Evolutionary conservation across 371 early-diverging fungal species (phyloP).

Genomic region (Lichtheimia hyalospora): DNA sequence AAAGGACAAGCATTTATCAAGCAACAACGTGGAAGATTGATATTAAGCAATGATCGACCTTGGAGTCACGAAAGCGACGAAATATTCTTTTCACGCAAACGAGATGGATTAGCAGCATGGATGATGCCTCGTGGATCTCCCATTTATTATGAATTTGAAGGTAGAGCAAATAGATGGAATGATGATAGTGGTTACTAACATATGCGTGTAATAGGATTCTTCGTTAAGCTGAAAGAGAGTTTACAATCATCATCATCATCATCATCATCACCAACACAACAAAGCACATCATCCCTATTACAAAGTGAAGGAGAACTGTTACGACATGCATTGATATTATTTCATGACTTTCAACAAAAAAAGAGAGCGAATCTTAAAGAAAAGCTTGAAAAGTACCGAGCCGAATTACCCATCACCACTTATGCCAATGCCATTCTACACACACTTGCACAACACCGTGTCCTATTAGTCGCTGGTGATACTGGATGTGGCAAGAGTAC

Average conservation of each 20-base stretch:
- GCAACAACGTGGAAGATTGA: slow-evolving; percentile 5
- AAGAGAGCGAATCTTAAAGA: slow-evolving; percentile 36
- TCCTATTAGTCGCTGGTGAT: slow-evolving; percentile 71
- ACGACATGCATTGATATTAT: slow-evolving; percentile 54
- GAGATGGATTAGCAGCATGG: slow-evolving; percentile 41
- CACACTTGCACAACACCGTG: slow-evolving; percentile 53
- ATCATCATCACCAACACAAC: not conserved
- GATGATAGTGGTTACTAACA: too few species aligned
- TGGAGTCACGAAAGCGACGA: slow-evolving; percentile 47
- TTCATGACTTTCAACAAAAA: slow-evolving; percentile 57
- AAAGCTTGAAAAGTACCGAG: slow-evolving; percentile 57
- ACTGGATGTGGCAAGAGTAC: slow-evolving; percentile 86
- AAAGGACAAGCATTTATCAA: slow-evolving; percentile 40
- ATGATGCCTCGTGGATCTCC: slow-evolving; percentile 42
- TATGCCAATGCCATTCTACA: slow-evolving; percentile 62
- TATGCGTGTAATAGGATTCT: slow-evolving; percentile 25
- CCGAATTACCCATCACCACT: slow-evolving; percentile 58
- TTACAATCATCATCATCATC: slow-evolving; percentile 7
- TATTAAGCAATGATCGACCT: slow-evolving; percentile 8
- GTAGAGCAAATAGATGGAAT: slow-evolving; percentile 8
- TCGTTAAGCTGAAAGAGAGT: slow-evolving; percentile 29
- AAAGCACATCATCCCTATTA: slow-evolving; percentile 1
- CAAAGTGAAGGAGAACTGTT: slow-evolving; percentile 45
- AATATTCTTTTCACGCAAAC: slow-evolving; percentile 40
- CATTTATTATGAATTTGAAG: slow-evolving; percentile 52